Base-by-base conservation (phyloP, 805 yeast genomes). In the Wickerhamomyces tratensis region DNA sequence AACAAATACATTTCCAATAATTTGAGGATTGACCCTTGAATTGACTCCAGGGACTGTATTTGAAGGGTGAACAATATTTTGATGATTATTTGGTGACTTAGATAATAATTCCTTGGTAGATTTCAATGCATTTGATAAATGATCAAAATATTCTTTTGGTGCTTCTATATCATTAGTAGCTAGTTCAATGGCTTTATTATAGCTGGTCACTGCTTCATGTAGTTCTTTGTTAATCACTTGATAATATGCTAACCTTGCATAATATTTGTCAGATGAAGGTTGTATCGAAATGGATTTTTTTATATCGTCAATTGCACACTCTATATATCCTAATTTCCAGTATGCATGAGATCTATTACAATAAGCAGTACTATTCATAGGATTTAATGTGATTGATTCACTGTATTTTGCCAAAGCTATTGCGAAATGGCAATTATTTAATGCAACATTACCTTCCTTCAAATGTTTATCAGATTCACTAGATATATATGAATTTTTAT, bases 241-340 rank as follows among this genome's bases (percentile, higher is more conserved):
- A 41, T 61, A 45, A 43, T 61, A 69, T 3, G 58, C 74, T 6
- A 67, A 44, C 41, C 72, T 54, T 25, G 68, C 57, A 50, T 64
- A 57, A 13, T 68, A 65, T n/a, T 68, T 64, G 30, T 67, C 58
- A 46, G 59, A 65, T 6, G 52, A 55, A 0, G 67, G 63, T 25
- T 59, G 56, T 1, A 65, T 37, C 11, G 51, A 52, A 6, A 61
- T 43, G 6, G 72, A 61, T 27, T 49, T 59, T 25, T 45, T 30
- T 30, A 67, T 47, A 47, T 69, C 74, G 6, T 44, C 47, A 30
- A 62, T 59, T 1, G 73, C 70, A 35, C 58, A 62, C 2, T 61
- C 60, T 44, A 20, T 20, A 20, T 20, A 20, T 20, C 20, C 20
- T 20, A 20, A 20, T 20, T 20, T 20, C 20, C 20, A 20, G 4